Conservation (phyloP, 441 rosid genomes). For the Kokia cookei region DNA sequence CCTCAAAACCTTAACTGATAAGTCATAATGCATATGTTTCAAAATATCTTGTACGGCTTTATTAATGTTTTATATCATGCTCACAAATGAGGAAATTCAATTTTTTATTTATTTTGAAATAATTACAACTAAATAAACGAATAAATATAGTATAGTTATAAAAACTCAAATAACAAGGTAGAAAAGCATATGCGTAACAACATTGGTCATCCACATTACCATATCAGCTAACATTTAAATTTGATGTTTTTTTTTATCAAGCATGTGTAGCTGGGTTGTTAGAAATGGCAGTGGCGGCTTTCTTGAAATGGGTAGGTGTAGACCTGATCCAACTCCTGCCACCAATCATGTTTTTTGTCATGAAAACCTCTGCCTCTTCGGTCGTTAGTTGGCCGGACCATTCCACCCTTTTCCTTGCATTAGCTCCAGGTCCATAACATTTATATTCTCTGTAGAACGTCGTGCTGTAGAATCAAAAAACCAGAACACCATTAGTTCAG, state of each 20-base stretch:
- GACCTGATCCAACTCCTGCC: slow-evolving; percentile 15
- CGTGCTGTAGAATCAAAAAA: slow-evolving; percentile 6
- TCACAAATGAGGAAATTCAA: not conserved
- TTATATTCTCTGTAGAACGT: slow-evolving; percentile 4
- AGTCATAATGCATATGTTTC: no score
- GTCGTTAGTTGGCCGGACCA: not conserved
- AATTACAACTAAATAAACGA: not conserved
- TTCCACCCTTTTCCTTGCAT: not conserved
- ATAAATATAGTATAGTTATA: not conserved
- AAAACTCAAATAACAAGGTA: not conserved
- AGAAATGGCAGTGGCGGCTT: not conserved
- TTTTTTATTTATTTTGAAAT: not conserved
- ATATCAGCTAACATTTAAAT: not conserved
- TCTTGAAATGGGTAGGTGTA: not conserved
- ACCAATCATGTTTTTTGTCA: slow-evolving; percentile 12
- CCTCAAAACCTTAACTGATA: no score
- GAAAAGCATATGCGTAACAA: not conserved
- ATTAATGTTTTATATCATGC: not conserved
- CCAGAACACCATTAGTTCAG: not conserved
- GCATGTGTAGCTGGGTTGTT: not conserved
- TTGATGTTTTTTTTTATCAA: not conserved
- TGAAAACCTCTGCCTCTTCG: slow-evolving; percentile 3
- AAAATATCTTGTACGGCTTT: not conserved
- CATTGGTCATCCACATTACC: not conserved
- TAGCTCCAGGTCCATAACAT: slow-evolving; percentile 11